Evolutionary conservation across 768 basidiomycete genomes (phyloP).

Genomic region (Tubosaeta brunneosetosa): DNA sequence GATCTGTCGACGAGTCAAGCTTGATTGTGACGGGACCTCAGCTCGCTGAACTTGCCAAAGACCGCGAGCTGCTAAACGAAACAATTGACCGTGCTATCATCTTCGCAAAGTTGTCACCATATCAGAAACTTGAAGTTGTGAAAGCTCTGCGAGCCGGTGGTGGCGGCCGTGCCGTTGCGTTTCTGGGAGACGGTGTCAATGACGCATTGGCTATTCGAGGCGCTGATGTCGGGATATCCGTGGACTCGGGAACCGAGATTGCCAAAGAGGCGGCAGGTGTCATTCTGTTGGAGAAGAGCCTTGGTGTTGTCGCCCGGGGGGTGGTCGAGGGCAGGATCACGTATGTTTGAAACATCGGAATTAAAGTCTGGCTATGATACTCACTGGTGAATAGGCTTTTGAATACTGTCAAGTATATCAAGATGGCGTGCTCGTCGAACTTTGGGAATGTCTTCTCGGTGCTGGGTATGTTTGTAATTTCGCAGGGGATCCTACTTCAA

Average conservation of each 20-base stretch:
- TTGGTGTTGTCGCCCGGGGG: conserved; percentile 31
- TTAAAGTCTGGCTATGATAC: not conserved
- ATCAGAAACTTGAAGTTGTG: conserved; percentile 31
- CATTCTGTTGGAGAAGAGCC: conserved; percentile 34
- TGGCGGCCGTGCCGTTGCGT: conserved; percentile 28
- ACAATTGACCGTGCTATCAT: conserved; percentile 30
- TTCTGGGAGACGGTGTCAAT: conserved; percentile 30
- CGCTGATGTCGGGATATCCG: conserved; percentile 31
- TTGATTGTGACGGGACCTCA: conserved; percentile 28
- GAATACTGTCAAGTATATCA: conserved; percentile 36
- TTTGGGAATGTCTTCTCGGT: conserved; percentile 34
- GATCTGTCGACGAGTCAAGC: conserved; percentile 16
- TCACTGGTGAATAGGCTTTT: conserved; percentile 27
- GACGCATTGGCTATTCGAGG: conserved; percentile 31
- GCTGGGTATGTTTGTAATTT: conserved; percentile 18
- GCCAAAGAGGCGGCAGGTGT: conserved; percentile 37
- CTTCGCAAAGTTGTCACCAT: conserved; percentile 31
- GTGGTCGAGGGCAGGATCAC: conserved; percentile 32
- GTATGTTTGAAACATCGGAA: conserved; percentile 14
- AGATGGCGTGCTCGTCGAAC: conserved; percentile 36
- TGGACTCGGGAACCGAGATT: conserved; percentile 32
- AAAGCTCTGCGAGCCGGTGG: conserved; percentile 26
- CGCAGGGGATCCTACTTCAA: not conserved
- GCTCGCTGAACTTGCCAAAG: conserved; percentile 27
- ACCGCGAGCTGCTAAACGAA: conserved; percentile 21